Conservation (phyloP, 768 basidiomycete genomes). For the Suillus spraguei region DNA sequence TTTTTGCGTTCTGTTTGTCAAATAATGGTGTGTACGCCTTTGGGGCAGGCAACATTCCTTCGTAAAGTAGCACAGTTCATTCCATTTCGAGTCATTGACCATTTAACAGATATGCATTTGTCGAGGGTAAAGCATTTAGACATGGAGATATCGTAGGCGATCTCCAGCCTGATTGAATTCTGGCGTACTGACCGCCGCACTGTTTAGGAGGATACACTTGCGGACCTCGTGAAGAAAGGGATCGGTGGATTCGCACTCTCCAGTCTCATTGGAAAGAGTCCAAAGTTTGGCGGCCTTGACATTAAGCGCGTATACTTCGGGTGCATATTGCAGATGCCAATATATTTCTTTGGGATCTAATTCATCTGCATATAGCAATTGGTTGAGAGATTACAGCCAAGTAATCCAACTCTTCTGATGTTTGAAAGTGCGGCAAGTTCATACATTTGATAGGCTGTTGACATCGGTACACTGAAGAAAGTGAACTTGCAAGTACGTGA, state of each 20-base stretch:
- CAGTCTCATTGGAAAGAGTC: constrained; percentile 54
- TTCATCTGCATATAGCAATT: constrained; percentile 54
- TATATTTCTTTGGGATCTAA: not conserved
- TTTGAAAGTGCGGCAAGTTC: not conserved
- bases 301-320: constrained; percentile 85
- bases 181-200: constrained; percentile 8
- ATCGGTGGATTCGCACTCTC: constrained; percentile 62
- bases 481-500: constrained; percentile 60
- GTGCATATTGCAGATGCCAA: constrained; percentile 38
- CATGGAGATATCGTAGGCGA: constrained; percentile 84
- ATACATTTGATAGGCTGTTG: constrained; percentile 60
- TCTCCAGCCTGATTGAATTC: constrained; percentile 14
- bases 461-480: constrained; percentile 79
- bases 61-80: constrained; percentile 37
- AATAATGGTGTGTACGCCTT: constrained; percentile 68
- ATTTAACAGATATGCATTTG: constrained; percentile 66
- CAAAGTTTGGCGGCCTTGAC: constrained; percentile 80
- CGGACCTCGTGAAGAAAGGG: constrained; percentile 59
- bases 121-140: constrained; percentile 84
- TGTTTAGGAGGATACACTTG: constrained; percentile 67
- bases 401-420: constrained; percentile 31
- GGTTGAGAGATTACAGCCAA: constrained; percentile 89
- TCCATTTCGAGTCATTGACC: not conserved
- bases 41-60: constrained; percentile 87
- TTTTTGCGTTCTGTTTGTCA: constrained; percentile 59